Conservation (phyloP, 1,284 basidiomycete genomes). For the Papiliotrema flavescens region DNA sequence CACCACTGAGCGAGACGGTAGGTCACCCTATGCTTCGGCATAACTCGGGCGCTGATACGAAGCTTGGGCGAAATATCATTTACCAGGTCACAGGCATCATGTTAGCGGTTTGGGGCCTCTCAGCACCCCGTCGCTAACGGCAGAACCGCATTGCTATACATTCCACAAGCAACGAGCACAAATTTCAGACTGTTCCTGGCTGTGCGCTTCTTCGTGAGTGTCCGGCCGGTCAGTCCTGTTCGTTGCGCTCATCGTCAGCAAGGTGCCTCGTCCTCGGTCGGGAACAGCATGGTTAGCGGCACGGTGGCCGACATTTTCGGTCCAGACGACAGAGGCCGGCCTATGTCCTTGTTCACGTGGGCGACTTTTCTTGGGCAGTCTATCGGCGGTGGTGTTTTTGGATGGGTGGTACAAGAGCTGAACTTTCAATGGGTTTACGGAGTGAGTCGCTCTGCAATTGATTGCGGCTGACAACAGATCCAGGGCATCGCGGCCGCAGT, state of each 20-base stretch:
- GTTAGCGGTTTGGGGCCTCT: conserved; percentile 15
- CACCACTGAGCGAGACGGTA: conserved; percentile 42
- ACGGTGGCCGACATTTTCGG: conserved; percentile 46
- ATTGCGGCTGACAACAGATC: conserved; percentile 1
- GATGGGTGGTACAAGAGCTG: conserved; percentile 28
- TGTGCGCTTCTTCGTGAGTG: conserved; percentile 38
- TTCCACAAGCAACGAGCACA: conserved; percentile 40
- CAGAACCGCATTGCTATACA: conserved; percentile 33
- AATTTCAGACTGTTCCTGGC: conserved; percentile 39
- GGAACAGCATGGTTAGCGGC: conserved; percentile 43
- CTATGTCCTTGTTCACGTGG: conserved; percentile 49
- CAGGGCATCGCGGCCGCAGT: conserved; percentile 31
- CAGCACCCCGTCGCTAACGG: background rate
- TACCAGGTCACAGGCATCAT: conserved; percentile 39
- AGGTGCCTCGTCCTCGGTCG: conserved; percentile 35
- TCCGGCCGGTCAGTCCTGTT: background rate
- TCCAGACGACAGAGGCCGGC: conserved; percentile 40
- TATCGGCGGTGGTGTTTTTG: conserved; percentile 22
- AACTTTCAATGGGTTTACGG: conserved; percentile 42
- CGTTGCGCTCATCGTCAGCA: conserved; percentile 16
- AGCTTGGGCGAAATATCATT: conserved; percentile 37
- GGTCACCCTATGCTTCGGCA: conserved; percentile 2
- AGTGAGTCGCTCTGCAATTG: conserved; percentile 16
- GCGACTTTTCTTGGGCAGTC: conserved; percentile 38
- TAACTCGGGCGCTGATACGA: background rate